Evolutionary conservation across 208 protist genomes (phyloP).

Genomic region (Leptomonas seymouri): DNA sequence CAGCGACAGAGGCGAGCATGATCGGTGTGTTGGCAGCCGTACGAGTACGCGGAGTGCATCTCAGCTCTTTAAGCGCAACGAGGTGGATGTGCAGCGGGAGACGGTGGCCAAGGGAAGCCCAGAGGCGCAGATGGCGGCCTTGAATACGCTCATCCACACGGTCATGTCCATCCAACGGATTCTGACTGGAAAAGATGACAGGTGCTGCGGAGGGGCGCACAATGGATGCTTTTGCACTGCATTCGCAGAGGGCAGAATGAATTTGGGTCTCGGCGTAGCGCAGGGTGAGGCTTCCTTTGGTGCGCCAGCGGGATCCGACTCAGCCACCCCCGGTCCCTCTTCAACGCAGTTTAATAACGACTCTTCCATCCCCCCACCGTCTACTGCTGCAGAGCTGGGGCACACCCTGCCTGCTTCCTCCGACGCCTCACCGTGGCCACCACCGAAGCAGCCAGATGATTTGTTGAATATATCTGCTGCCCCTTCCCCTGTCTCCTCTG

Average conservation of each 20-base stretch:
- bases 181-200: background rate
- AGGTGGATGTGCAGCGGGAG: background rate
- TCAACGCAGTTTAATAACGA: background rate
- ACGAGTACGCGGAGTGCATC: background rate
- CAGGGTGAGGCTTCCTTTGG: background rate
- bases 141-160: conserved; percentile 15
- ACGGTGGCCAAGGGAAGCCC: background rate
- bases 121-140: conserved; percentile 10
- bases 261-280: background rate
- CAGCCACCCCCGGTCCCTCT: background rate
- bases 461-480: background rate
- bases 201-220: background rate
- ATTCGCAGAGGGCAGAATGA: background rate
- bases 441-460: background rate
- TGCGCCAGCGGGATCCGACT: background rate
- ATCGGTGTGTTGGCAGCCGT: background rate
- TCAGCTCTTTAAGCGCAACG: background rate
- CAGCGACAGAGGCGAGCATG: background rate
- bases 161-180: conserved; percentile 15
- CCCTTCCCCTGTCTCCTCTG: background rate
- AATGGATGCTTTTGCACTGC: background rate
- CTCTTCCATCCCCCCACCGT: background rate
- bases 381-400: background rate
- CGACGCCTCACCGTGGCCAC: background rate
- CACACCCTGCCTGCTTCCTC: conserved; percentile 4